These are phyloP conservation scores for Penicillium salamii DNA, from an alignment of 495 filamentous ascomycete genomes.

Conservation along the genomic window DNA sequence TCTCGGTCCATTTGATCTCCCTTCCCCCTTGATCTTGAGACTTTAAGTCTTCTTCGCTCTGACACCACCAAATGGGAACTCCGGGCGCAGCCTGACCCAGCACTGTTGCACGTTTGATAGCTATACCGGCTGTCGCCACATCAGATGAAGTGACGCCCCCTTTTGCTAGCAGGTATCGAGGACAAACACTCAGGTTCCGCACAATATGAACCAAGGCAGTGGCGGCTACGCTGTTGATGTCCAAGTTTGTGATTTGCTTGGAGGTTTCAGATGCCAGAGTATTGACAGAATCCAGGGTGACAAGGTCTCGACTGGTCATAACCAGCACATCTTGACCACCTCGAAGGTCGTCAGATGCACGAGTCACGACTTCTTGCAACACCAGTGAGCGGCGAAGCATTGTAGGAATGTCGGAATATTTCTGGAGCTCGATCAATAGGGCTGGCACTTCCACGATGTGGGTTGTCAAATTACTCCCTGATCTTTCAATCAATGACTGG, in stretches of 20 bases:
- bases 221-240: not conserved
- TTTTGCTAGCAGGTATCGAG: not conserved
- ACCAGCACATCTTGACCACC: not conserved
- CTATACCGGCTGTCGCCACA: not conserved
- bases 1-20: not conserved
- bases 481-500: not conserved
- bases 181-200: not conserved
- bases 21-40: not conserved
- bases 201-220: not conserved
- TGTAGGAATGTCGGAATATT: not conserved
- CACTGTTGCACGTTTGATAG: not conserved
- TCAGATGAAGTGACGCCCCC: not conserved
- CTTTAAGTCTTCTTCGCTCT: not conserved
- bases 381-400: not conserved
- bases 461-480: not conserved
- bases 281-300: not conserved
- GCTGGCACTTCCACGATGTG: not conserved
- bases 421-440: not conserved
- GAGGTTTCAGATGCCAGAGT: not conserved
- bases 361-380: not conserved
- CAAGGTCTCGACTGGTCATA: not conserved
- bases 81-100: not conserved
- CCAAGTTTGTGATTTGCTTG: not conserved
- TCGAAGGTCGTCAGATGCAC: not conserved
- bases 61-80: not conserved